Conservation (phyloP, 148 eudicot genomes). For the Simmondsia chinensis region DNA sequence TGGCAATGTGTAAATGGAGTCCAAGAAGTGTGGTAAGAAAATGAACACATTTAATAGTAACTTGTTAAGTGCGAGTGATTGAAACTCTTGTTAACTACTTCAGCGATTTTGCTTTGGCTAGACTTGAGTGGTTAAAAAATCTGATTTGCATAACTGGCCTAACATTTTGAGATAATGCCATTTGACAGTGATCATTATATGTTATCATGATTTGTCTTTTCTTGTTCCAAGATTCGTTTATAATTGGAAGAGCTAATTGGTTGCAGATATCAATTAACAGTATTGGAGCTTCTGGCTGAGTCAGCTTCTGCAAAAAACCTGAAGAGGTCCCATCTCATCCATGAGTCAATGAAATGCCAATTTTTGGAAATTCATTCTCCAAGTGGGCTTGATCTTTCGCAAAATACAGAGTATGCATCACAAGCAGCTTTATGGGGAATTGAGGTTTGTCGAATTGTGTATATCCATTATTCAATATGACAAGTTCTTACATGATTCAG, state of each 20-base stretch:
- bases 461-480: conserved; percentile 6
- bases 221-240: neutral
- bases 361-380: conserved; percentile 84
- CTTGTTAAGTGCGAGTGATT: no score
- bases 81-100: no score
- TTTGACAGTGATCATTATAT: no score
- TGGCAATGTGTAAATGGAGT: no score
- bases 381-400: conserved; percentile 71
- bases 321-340: conserved; percentile 39
- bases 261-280: conserved; percentile 72
- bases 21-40: no score
- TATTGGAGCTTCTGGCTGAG: conserved; percentile 72
- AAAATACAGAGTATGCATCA: conserved; percentile 78
- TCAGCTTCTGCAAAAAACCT: conserved; percentile 33
- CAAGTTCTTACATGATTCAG: neutral
- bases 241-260: conserved; percentile 8
- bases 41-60: no score
- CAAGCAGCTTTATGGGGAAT: conserved; percentile 98
- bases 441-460: conserved; percentile 44
- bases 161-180: no score
- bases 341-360: conserved; percentile 37
- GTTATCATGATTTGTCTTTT: neutral
- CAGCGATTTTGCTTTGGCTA: no score
- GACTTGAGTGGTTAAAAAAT: no score
- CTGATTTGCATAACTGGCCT: no score